Evolutionary conservation across 1,284 basidiomycete genomes (phyloP).

Genomic region (Rhodotorula sp.): DNA sequence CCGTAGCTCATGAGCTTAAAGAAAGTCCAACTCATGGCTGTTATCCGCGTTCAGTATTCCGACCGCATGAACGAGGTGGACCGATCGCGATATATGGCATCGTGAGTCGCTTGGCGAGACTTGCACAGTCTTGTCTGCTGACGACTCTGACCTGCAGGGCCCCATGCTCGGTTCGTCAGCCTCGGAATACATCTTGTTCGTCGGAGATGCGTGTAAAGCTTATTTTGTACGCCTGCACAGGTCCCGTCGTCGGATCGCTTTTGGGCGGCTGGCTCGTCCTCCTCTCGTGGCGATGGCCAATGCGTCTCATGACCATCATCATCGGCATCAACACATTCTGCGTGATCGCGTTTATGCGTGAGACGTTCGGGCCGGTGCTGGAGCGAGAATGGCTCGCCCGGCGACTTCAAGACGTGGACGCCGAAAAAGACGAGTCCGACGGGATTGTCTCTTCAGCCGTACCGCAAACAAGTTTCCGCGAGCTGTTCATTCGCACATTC

Average conservation of each 20-base stretch:
- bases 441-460: background rate
- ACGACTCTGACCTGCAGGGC: background rate
- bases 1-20: background rate
- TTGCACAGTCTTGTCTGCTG: too few relatives aligned
- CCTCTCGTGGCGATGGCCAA: conserved; percentile 47
- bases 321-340: conserved; percentile 45
- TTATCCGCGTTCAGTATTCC: conserved; percentile 32
- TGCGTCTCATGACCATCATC: conserved; percentile 48
- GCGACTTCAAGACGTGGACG: background rate
- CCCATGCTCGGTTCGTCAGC: conserved; percentile 3
- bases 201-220: too few relatives aligned
- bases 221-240: background rate
- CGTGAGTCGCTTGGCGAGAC: background rate
- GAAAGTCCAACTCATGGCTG: too few relatives aligned
- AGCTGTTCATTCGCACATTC: conserved; percentile 11
- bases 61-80: conserved; percentile 46
- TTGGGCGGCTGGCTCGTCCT: conserved; percentile 49
- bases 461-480: background rate
- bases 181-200: too few relatives aligned
- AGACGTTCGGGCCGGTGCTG: conserved; percentile 51
- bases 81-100: conserved; percentile 49
- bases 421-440: background rate
- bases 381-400: background rate
- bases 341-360: conserved; percentile 45
- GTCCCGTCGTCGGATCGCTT: conserved; percentile 48